Base-by-base conservation (phyloP, 352 stramenopile species). In the Phytophthora sojae region DNA sequence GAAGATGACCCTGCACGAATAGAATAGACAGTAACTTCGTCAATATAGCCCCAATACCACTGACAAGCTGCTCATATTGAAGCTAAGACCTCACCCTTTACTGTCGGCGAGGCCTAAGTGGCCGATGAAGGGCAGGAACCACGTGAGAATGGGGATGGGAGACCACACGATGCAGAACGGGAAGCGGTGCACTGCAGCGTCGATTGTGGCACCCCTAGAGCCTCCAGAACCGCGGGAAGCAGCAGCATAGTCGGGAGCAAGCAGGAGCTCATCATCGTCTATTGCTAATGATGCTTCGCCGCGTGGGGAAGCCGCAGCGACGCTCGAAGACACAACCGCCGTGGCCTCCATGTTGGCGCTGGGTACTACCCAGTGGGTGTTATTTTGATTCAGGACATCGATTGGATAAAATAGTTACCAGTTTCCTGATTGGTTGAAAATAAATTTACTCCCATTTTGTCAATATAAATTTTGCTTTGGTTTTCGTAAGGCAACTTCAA, bases 61-160 rank as follows among this genome's bases (percentile, higher is more conserved):
- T 23, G 17, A 12, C 61, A 51, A 44, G 19, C 0, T 0, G 25
- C 14, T 49, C 35, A 57, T 60, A 45, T 12, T 23, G 6, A 11
- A 53, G 12, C 2, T 19, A 45, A 51, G 1, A 47, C 0, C 66
- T 57, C 67, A 95, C 88, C 88, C 89, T 30, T 88, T 78, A 5
- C 90, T 97, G 57, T 97, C 91, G 17, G 92, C 82, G 63, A 99
- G 97, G 21, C 97, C 97, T 76, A 98, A 77, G 61, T 97, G 97
- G n/a, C 97, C 97, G 73, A 99, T 98, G 79, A 99, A 98, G 23
- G 97, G 97, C 51, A 99, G 65, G 35, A 99, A 77, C 88, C 90
- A 98, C 54, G 95, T 98, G 59, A 98, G 77, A 25, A 92, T 61
- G 7, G 94, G 94, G 15, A 98, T 82, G 19, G 94, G 94, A 54